Evolutionary conservation across 441 rosid genomes (phyloP).

Genomic region (Populus trichocarpa): DNA sequence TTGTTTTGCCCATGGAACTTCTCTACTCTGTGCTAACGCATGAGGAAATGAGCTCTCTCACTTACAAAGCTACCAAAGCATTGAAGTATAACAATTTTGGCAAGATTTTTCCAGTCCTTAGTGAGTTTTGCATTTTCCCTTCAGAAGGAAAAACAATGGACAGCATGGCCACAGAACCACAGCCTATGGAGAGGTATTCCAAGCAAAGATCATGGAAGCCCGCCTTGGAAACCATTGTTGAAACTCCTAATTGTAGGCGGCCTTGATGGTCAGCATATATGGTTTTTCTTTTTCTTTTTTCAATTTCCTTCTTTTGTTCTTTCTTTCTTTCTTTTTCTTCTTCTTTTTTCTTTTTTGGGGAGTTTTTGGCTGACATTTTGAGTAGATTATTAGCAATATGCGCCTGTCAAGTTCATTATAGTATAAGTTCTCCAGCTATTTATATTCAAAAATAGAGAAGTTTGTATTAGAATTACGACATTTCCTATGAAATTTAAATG

Average conservation of each 20-base stretch:
- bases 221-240: constrained; percentile 52
- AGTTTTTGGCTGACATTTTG: neutral
- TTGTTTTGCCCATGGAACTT: constrained; percentile 51
- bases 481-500: neutral
- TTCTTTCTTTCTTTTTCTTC: neutral
- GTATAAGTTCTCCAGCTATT: neutral
- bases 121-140: constrained; percentile 41
- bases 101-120: constrained; percentile 42
- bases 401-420: neutral
- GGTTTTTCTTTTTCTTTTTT: neutral
- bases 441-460: neutral
- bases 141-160: constrained; percentile 22
- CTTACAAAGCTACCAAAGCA: constrained; percentile 32
- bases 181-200: constrained; percentile 22
- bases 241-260: constrained; percentile 20
- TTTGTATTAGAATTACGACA: neutral
- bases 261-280: neutral
- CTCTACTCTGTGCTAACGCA: constrained; percentile 47
- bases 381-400: neutral
- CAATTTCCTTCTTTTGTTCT: neutral
- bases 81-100: constrained; percentile 28
- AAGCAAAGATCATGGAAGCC: constrained; percentile 63
- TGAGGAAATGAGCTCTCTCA: constrained; percentile 40
- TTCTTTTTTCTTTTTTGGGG: neutral
- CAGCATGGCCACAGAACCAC: neutral